Evolutionary conservation across 495 filamentous ascomycete species (phyloP), one percentile per base, ranked within the genome.

Genomic region (Chlorociboria aeruginascens): DNA sequence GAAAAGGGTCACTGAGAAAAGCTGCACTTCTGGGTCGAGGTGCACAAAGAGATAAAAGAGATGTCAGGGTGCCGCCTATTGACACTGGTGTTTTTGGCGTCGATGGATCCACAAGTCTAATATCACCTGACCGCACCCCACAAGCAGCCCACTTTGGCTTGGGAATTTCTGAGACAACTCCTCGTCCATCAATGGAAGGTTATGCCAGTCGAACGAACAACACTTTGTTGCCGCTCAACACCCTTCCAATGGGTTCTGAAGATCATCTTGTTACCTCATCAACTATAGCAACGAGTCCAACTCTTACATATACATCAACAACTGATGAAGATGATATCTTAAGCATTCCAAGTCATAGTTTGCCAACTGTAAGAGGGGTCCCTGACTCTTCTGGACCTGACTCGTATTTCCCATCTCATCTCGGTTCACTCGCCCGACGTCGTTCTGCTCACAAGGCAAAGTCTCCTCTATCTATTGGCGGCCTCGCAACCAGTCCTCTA

Each of bases 301-400:
- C 72, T 39, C 70, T 78, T 40, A 70, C 72, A 34, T 84, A 84
- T 53, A 80, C 78, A 39, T 76, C 74, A 11, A 88, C 82, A 7
- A 89, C 84, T 8, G 84, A 89, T 56, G 86, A 90, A 49, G 86
- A 93, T 43, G 86, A 93, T 40, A 63, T 73, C 8, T 62, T 85
- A 8, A 74, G 74, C 48, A 78, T 83, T 48, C 66, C 72, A 13
- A 66, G 59, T 7, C 61, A 66, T 17, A 64, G 56, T 29, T 51
- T 61, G 34, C 46, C 54, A 8, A 20, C 49, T n/a, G 14, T 43
- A 30, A 46, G 49, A 9, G 61, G 67, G 3, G 61, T 70, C 3
- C 64, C 73, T 10, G 62, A 72, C 30, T 78, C 81, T 3, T 77
- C 72, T 17, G 64, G 66, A 49, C 73, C 80, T n/a, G 81, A 83